Evolutionary conservation across 345 rosid species (phyloP).

Genomic region (Camelina neglecta): DNA sequence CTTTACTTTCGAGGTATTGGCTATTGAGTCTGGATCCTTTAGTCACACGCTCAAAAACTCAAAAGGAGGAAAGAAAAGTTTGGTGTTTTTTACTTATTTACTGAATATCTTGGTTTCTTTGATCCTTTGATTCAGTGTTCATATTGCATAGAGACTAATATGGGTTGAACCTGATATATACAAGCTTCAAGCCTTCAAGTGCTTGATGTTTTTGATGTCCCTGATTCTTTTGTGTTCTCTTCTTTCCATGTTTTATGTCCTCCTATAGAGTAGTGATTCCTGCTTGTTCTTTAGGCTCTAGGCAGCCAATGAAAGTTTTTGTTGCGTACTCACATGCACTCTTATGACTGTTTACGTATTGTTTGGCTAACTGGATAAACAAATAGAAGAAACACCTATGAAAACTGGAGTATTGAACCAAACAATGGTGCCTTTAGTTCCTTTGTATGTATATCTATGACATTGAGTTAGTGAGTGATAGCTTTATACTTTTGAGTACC

Average conservation of each 20-base stretch:
- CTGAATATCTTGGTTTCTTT: slow-evolving; percentile 21
- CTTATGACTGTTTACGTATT: slow-evolving; percentile 21
- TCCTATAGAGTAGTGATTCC: neutral
- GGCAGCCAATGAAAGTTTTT: slow-evolving; percentile 29
- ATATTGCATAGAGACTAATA: slow-evolving; percentile 31
- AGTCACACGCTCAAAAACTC: slow-evolving; percentile 17
- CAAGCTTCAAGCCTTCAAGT: slow-evolving; percentile 17
- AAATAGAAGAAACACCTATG: slow-evolving; percentile 11
- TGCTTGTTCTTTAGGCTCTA: slow-evolving; percentile 21
- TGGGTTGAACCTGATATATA: slow-evolving; percentile 13
- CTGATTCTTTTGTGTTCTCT: slow-evolving; percentile 6
- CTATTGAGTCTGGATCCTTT: slow-evolving; percentile 28
- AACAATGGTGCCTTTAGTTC: neutral
- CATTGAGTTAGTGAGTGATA: slow-evolving; percentile 10
- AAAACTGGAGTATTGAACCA: slow-evolving; percentile 11
- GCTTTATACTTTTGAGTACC: neutral
- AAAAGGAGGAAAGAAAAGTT: slow-evolving; percentile 25
- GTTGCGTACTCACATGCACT: slow-evolving; percentile 23
- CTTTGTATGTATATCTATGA: slow-evolving; percentile 10
- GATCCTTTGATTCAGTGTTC: slow-evolving; percentile 26
- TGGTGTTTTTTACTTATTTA: neutral
- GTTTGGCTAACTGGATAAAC: slow-evolving; percentile 14
- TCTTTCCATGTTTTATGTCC: slow-evolving; percentile 11
- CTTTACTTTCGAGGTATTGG: slow-evolving; percentile 19
- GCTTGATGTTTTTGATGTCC: slow-evolving; percentile 28